phyloP scores from a whole-genome alignment of 1,139 yeast species.

The Pneumocystis carinii region DNA sequence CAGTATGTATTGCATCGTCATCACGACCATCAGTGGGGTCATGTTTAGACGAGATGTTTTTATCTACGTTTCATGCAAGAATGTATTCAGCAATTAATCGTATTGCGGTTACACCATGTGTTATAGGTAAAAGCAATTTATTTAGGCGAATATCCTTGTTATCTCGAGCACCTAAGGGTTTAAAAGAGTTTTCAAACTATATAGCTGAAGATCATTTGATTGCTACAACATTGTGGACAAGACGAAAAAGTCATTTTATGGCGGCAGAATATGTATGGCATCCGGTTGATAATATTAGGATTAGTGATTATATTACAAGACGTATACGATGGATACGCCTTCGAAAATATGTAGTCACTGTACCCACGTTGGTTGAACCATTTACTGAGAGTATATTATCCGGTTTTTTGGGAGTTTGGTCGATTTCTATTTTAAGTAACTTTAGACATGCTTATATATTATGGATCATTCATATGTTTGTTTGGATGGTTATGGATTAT shows the following conservation, averaged over 20 bases:
- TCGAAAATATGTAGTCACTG: constrained; percentile 75
- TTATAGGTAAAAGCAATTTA: constrained; percentile 79
- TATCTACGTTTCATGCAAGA: constrained; percentile 70
- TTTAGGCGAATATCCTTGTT: constrained; percentile 50
- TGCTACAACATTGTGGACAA: constrained; percentile 70
- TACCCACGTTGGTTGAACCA: constrained; percentile 76
- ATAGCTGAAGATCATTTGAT: constrained; percentile 93
- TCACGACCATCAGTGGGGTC: constrained; percentile 35
- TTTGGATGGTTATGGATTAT: constrained; percentile 59
- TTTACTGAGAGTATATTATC: constrained; percentile 63
- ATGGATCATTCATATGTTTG: constrained; percentile 25
- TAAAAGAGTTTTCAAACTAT: constrained; percentile 59
- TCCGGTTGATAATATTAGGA: constrained; percentile 44
- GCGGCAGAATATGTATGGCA: constrained; percentile 69
- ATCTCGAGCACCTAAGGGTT: constrained; percentile 30
- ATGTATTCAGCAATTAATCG: constrained; percentile 68
- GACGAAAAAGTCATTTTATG: constrained; percentile 60
- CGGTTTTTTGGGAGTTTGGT: constrained; percentile 42
- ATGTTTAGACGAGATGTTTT: constrained; percentile 72
- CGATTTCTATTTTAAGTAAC: constrained; percentile 29
- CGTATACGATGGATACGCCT: constrained; percentile 78
- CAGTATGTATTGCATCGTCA: constrained; percentile 36
- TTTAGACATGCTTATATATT: constrained; percentile 29
- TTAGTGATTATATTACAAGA: constrained; percentile 46
- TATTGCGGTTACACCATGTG: constrained; percentile 74